These are phyloP conservation scores for Carallia pectinifolia DNA, from an alignment of 345 rosid genomes.

Conservation along the genomic window DNA sequence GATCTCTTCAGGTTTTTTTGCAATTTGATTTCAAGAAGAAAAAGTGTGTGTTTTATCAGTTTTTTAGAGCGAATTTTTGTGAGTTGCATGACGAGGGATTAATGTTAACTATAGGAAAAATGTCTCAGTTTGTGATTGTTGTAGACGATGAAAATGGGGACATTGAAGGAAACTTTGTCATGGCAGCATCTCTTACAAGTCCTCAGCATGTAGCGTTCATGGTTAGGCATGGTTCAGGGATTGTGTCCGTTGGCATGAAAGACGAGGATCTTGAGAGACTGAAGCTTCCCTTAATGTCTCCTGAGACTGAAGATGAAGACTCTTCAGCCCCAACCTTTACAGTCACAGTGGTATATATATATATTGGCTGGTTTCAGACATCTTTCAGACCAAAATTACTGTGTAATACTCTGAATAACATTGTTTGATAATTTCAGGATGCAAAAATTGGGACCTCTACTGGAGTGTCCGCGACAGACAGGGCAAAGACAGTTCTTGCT, in stretches of 20 bases:
- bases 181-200: constrained; percentile 62
- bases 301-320: constrained; percentile 68
- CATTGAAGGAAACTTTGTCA: constrained; percentile 76
- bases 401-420: no score
- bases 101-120: constrained; percentile 13
- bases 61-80: neutral
- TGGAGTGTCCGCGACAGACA: constrained; percentile 75
- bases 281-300: constrained; percentile 79
- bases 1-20: neutral
- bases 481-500: constrained; percentile 67
- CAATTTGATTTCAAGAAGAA: neutral
- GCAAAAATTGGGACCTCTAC: constrained; percentile 61
- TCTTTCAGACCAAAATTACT: no score
- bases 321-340: constrained; percentile 89
- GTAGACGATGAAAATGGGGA: constrained; percentile 79
- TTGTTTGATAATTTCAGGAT: constrained; percentile 39
- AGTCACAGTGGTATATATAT: constrained; percentile 55
- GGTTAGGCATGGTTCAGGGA: constrained; percentile 74
- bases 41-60: neutral
- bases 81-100: neutral
- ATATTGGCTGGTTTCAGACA: neutral
- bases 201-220: constrained; percentile 58
- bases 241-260: constrained; percentile 78
- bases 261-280: constrained; percentile 71
- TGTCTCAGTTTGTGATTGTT: constrained; percentile 72